Evolutionary conservation across 441 rosid genomes (phyloP), one percentile per base, ranked within the genome.

Genomic region (Pelargonium cotyledonis): DNA sequence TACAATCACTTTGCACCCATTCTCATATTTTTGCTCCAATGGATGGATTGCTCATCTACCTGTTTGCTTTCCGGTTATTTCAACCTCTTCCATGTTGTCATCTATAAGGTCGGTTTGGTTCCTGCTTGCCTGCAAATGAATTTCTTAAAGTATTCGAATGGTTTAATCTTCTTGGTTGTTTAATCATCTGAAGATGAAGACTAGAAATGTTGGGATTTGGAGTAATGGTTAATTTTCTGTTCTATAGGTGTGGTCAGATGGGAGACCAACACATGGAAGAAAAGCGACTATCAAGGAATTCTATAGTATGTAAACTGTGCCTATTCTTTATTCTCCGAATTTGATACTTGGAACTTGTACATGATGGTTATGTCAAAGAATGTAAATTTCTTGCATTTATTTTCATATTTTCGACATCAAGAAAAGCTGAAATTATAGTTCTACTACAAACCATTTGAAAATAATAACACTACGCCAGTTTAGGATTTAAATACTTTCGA

Each of bases 21-120:
- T 46, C 75, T 77, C 66, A 55, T 87, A 71, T 76, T 80, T 66
- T 69, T 87, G 68, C 76, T 85, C 29, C 85, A 82, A 29, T 83
- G 89, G 88, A 57, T 87, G 80, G 85, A 85, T 73, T 79, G 80
- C 68, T 83, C 88, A 0, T 82, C 84, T 71, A 31, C 81, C 19
- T 81, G 84, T 74, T 69, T 81, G 2, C 70, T 82, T 31, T 76
- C 87, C 21, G 77, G 78, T 61, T 83, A 79, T 70, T 44, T 87
- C 40, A 76, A 80, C 78, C 82, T 82, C 46, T 84, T 82, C 75
- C 83, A 82, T 72, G 38, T 87, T 40, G 78, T 79, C 70, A 76
- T 85, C 12, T 79, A 83, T 67, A 74, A 83, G 86, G 91, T 23
- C 26, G 26, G 26, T 23, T 87, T 41, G 38, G 75, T 70, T 9